These are phyloP conservation scores for Hypholoma fasciculare DNA, from an alignment of 768 basidiomycete genomes.

Conservation along the genomic window DNA sequence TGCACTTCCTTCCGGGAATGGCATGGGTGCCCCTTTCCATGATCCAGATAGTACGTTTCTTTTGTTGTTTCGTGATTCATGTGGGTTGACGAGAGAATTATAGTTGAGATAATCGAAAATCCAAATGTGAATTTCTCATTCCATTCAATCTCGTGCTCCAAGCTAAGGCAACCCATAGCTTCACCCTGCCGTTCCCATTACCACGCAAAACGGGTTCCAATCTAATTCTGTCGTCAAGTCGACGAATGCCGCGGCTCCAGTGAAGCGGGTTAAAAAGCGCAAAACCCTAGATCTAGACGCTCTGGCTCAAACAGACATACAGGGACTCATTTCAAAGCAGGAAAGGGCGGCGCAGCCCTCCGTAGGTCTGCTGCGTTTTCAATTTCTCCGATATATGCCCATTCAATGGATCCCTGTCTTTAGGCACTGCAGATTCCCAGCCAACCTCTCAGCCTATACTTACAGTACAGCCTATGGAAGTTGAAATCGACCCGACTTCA, in stretches of 20 bases:
- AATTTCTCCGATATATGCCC: neutral
- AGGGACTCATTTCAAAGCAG: conserved; percentile 23
- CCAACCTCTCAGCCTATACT: no score
- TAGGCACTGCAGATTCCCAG: neutral
- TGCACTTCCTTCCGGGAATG: no score
- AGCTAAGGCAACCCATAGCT: neutral
- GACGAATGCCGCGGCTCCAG: neutral
- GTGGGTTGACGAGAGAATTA: neutral
- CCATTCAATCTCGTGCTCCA: neutral
- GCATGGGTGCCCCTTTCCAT: neutral
- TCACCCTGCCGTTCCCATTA: neutral
- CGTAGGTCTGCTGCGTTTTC: neutral
- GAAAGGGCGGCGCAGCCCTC: conserved; percentile 3
- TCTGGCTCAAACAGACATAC: conserved; percentile 29
- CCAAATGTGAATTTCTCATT: neutral
- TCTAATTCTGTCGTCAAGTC: no score
- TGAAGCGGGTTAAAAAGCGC: conserved; percentile 25
- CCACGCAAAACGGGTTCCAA: neutral
- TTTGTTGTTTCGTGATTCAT: neutral
- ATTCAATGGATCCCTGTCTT: neutral
- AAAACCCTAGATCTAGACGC: conserved; percentile 25
- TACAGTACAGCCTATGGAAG: no score
- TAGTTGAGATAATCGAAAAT: conserved; percentile 7
- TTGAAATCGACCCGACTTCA: no score
- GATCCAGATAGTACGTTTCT: conserved; percentile 4